Conservation (phyloP, 2,329 filamentous ascomycete species). For the Ophiostoma sp. region DNA sequence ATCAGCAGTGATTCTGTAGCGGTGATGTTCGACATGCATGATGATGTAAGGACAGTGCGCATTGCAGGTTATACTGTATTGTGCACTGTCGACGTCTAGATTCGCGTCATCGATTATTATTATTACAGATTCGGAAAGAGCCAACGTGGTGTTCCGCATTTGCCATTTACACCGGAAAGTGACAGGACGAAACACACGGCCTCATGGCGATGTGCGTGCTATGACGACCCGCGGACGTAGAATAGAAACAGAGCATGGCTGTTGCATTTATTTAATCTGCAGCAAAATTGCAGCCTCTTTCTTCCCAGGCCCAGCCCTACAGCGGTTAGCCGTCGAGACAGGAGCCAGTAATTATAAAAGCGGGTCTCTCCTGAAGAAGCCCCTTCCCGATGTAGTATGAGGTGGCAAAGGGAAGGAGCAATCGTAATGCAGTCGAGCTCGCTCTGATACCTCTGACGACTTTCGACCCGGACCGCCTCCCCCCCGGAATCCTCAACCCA, state of each 20-base stretch:
- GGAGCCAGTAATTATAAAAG: conserved; percentile 1
- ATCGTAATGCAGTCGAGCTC: neutral
- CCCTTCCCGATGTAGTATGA: neutral
- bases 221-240: neutral
- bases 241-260: neutral
- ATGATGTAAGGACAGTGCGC: neutral
- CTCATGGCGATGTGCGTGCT: neutral
- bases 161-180: neutral
- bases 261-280: neutral
- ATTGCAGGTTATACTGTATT: neutral
- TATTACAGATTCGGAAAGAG: conserved; percentile 7
- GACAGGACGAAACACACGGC: neutral
- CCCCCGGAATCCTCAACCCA: neutral
- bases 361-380: conserved; percentile 14
- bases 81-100: neutral
- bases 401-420: conserved; percentile 12
- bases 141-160: neutral
- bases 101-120: neutral
- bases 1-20: too few relatives aligned
- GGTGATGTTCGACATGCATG: neutral
- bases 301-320: neutral
- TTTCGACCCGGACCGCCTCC: neutral
- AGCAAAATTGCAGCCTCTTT: neutral
- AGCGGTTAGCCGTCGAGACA: neutral
- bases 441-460: conserved; percentile 7